Percentiles rank a stretch among this genome's conserved stretches.
These are phyloP conservation scores for Botrytis fragariae DNA, from an alignment of 2,329 filamentous ascomycete species.

Conservation along the genomic window DNA sequence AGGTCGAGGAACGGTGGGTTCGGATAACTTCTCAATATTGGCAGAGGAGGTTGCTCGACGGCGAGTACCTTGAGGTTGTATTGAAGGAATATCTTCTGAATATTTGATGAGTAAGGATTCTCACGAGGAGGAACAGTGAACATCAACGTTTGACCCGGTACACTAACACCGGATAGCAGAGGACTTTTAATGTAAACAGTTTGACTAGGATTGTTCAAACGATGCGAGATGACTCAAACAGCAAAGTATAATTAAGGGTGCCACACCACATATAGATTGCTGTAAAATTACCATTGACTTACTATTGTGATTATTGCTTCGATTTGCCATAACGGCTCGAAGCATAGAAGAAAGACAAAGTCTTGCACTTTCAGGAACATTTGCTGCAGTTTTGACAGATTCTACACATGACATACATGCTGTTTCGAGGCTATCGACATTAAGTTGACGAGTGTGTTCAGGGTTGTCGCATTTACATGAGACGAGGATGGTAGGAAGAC, in stretches of 20 bases:
- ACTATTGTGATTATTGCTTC: constrained; percentile 54
- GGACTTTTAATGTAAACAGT: background rate
- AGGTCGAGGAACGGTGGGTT: constrained; percentile 50
- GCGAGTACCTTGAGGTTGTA: constrained; percentile 43
- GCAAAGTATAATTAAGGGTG: constrained; percentile 17
- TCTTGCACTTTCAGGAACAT: constrained; percentile 68
- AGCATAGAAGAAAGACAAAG: constrained; percentile 75
- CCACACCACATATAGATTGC: constrained; percentile 18
- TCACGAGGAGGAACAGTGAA: background rate
- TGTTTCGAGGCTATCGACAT: constrained; percentile 64
- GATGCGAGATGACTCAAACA: background rate
- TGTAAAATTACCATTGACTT: constrained; percentile 40
- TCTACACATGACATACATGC: constrained; percentile 68
- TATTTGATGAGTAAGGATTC: background rate
- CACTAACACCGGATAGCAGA: background rate
- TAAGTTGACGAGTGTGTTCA: constrained; percentile 66
- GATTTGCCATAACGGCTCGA: constrained; percentile 64
- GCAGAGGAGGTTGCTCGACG: constrained; percentile 60
- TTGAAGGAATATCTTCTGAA: constrained; percentile 7
- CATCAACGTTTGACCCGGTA: background rate
- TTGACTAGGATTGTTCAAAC: background rate
- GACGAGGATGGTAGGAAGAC: constrained; percentile 75
- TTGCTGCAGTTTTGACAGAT: constrained; percentile 70
- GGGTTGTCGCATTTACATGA: constrained; percentile 87
- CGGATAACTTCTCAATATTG: constrained; percentile 56